phyloP scores from a whole-genome alignment of 2,329 filamentous ascomycete species.

The Colletotrichum magnum region DNA sequence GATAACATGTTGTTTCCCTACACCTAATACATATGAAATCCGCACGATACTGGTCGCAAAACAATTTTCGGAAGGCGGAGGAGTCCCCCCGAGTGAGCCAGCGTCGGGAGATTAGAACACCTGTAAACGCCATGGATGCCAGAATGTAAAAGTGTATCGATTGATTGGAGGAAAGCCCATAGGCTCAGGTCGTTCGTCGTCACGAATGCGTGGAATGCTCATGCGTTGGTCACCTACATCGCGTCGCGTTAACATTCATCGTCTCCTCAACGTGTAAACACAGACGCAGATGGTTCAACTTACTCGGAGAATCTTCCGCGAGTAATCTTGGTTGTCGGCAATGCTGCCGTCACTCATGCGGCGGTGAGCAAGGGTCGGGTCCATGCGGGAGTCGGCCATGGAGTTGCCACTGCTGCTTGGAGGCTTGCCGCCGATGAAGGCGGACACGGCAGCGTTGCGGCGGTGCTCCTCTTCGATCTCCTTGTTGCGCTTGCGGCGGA shows the following conservation, averaged over 20 bases:
- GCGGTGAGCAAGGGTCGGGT: constrained; percentile 86
- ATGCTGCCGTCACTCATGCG: constrained; percentile 96
- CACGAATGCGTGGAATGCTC: constrained; percentile 50
- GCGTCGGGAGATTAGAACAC: constrained; percentile 35
- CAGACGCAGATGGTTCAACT: constrained; percentile 47
- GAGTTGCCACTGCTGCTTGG: constrained; percentile 76
- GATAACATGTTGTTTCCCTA: constrained; percentile 50
- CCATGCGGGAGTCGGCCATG: constrained; percentile 86
- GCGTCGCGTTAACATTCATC: constrained; percentile 37
- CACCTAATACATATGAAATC: constrained; percentile 48
- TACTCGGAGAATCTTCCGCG: constrained; percentile 94
- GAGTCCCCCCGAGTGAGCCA: constrained; percentile 30
- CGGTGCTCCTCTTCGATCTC: constrained; percentile 88
- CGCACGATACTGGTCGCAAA: constrained; percentile 36
- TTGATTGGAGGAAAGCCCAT: constrained; percentile 45
- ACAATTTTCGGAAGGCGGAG: constrained; percentile 22
- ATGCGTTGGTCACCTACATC: constrained; percentile 71
- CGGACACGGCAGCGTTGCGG: constrained; percentile 83
- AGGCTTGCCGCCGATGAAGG: constrained; percentile 78
- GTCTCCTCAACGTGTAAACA: neutral
- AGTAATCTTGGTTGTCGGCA: constrained; percentile 97
- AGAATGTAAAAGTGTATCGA: constrained; percentile 55
- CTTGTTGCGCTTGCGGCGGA: constrained; percentile 82
- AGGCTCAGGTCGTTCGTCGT: constrained; percentile 54
- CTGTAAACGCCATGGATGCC: constrained; percentile 59